A percentile compares a stretch with the other conserved stretches of the same genome.
These are phyloP conservation scores for Tylopilus balloui DNA, from an alignment of 768 basidiomycete genomes.

Conservation along the genomic window DNA sequence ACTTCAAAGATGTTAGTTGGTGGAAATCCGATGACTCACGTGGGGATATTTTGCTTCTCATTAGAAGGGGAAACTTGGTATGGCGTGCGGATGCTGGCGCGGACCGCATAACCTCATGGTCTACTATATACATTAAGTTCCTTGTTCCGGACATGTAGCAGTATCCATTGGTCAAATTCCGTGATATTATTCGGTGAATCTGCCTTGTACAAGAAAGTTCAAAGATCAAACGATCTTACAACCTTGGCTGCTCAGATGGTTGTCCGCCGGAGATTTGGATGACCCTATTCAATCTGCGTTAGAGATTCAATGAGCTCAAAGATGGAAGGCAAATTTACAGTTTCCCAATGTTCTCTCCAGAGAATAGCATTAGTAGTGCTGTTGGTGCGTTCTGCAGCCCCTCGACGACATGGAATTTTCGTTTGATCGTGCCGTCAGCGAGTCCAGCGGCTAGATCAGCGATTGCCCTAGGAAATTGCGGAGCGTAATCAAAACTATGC, in stretches of 20 bases:
- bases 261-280: conserved; percentile 33
- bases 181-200: background rate
- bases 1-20: background rate
- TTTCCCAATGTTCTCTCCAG: conserved; percentile 77
- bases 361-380: conserved; percentile 67
- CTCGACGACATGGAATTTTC: conserved; percentile 75
- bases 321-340: conserved; percentile 35
- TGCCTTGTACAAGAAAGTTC: background rate
- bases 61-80: conserved; percentile 7
- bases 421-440: conserved; percentile 65
- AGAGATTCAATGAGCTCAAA: background rate
- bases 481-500: conserved; percentile 67
- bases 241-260: background rate
- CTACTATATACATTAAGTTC: conserved; percentile 4
- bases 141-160: conserved; percentile 9
- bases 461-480: conserved; percentile 54
- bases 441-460: conserved; percentile 55
- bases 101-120: background rate
- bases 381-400: conserved; percentile 71
- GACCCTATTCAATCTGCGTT: conserved; percentile 37
- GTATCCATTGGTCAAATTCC: background rate
- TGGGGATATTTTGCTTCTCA: background rate
- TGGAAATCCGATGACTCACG: background rate
- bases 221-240: conserved; percentile 4
- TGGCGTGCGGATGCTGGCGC: background rate